phyloP scores from a whole-genome alignment of 192 early-diverging fungal genomes.

The Phlyctochytrium planicorne region DNA sequence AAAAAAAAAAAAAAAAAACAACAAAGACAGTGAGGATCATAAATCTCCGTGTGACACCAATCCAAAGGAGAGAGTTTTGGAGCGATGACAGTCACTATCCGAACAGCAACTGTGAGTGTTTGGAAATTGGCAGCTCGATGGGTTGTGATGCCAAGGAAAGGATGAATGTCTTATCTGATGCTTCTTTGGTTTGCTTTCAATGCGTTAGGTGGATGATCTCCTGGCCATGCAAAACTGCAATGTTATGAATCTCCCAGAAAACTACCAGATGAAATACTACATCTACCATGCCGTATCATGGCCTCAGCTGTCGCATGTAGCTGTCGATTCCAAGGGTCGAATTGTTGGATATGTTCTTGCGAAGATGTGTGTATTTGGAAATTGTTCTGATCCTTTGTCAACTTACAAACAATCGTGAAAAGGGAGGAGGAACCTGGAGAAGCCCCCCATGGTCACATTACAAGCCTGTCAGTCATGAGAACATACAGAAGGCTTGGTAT shows the following conservation, averaged over 20 bases:
- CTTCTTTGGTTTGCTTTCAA: too few relatives aligned
- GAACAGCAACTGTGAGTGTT: not conserved
- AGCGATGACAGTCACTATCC: slow-evolving; percentile 36
- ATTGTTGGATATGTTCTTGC: slow-evolving; percentile 98
- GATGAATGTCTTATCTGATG: too few relatives aligned
- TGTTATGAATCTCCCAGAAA: slow-evolving; percentile 95
- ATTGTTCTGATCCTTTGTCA: not conserved
- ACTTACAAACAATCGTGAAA: not conserved
- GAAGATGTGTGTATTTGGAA: slow-evolving; percentile 72
- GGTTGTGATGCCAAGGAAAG: too few relatives aligned
- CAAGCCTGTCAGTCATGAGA: slow-evolving; percentile 94
- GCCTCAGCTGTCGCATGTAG: slow-evolving; percentile 89
- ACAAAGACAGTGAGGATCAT: too few relatives aligned
- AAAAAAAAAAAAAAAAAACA: too few relatives aligned
- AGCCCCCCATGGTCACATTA: slow-evolving; percentile 91
- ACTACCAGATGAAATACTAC: slow-evolving; percentile 99
- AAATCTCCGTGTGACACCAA: too few relatives aligned
- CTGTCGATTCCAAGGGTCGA: slow-evolving; percentile 85
- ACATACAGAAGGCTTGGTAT: slow-evolving; percentile 93
- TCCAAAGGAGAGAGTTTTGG: too few relatives aligned
- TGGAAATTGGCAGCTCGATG: too few relatives aligned
- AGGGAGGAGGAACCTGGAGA: slow-evolving; percentile 78
- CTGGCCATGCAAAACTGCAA: slow-evolving; percentile 97
- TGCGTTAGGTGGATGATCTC: slow-evolving; percentile 83
- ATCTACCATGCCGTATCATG: slow-evolving; percentile 54